Evolutionary conservation across 306 rosid species (phyloP).

Genomic region (Quercus dentata): DNA sequence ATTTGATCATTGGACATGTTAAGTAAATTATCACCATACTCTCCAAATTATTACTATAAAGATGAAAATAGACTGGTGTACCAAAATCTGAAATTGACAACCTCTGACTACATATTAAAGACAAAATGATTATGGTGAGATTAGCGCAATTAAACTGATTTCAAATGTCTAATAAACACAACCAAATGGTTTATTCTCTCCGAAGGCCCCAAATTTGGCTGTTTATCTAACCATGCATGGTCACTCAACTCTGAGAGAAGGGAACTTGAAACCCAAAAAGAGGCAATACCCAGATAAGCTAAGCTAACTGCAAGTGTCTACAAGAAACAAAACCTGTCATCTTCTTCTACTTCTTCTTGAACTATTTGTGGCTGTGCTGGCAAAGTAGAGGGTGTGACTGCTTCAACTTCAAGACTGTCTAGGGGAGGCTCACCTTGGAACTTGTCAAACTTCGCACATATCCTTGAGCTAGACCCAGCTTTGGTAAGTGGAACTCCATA

Average conservation of each 20-base stretch:
- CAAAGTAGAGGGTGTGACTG: slow-evolving; percentile 29
- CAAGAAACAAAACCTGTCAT: slow-evolving; percentile 59
- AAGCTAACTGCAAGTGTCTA: background rate
- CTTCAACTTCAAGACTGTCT: slow-evolving; percentile 21
- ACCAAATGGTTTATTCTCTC: background rate
- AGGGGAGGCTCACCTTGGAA: slow-evolving; percentile 54
- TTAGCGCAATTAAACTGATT: background rate
- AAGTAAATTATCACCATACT: background rate
- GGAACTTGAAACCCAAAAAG: slow-evolving; percentile 3
- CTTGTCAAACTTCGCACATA: slow-evolving; percentile 58
- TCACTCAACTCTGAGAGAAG: background rate
- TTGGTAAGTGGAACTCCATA: slow-evolving; percentile 27
- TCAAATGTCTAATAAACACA: background rate
- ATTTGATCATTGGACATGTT: background rate
- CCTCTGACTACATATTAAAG: background rate
- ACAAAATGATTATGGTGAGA: background rate
- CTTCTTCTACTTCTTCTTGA: slow-evolving; percentile 38
- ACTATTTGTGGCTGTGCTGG: slow-evolving; percentile 4
- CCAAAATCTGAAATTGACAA: background rate
- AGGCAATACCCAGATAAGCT: background rate
- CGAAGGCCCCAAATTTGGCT: background rate
- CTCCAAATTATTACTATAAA: background rate
- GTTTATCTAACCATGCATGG: background rate
- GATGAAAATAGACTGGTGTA: background rate
- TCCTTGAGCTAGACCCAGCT: slow-evolving; percentile 33